These are phyloP conservation scores for Colletotrichum cordylinicola DNA, from an alignment of 2,329 filamentous ascomycete genomes.

Conservation along the genomic window DNA sequence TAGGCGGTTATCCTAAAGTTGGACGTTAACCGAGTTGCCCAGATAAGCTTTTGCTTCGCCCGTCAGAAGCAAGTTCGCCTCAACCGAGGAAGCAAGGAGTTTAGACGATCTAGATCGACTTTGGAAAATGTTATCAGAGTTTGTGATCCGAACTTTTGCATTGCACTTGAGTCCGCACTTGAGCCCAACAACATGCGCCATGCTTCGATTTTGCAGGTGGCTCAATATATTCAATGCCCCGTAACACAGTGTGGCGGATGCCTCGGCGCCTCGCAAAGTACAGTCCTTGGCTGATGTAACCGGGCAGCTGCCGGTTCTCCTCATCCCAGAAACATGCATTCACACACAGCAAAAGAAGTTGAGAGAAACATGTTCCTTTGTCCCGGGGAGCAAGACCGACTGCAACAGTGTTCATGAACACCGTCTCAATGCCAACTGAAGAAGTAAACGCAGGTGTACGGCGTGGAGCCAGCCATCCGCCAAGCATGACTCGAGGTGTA, in stretches of 20 bases:
- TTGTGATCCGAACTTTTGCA: background rate
- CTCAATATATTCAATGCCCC: background rate
- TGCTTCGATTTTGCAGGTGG: background rate
- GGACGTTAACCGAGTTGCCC: too few species aligned
- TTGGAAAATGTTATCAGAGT: background rate
- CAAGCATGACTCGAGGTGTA: background rate
- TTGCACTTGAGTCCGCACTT: accelerated
- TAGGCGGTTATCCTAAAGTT: too few species aligned
- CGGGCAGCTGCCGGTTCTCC: background rate
- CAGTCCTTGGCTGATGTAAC: background rate
- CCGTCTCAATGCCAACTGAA: background rate
- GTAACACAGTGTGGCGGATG: background rate
- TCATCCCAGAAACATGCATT: background rate
- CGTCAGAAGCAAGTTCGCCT: background rate
- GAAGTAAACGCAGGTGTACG: background rate
- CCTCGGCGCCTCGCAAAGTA: background rate
- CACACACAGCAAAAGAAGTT: accelerated
- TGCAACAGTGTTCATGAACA: background rate
- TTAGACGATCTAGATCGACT: background rate
- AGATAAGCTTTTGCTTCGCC: background rate
- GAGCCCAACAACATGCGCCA: background rate
- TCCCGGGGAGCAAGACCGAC: accelerated
- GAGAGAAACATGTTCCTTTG: background rate
- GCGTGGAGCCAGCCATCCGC: background rate
- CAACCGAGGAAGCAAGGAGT: background rate